phyloP scores from a whole-genome alignment of 139 green algal species.

The Picochlorum sp. region DNA sequence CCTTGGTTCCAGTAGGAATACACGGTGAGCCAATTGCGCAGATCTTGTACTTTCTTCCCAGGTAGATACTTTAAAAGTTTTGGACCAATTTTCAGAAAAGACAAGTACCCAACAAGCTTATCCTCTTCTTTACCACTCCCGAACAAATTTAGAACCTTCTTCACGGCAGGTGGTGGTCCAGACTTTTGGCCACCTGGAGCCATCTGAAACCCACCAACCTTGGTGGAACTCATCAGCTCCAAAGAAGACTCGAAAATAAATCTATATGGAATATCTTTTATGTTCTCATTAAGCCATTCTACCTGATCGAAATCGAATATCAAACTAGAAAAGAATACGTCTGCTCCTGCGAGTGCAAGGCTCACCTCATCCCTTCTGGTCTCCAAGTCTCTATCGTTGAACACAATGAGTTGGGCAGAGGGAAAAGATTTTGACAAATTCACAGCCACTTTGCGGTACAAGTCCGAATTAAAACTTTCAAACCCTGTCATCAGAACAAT shows the following conservation, averaged over 20 bases:
- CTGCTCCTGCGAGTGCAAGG: constrained; percentile 64
- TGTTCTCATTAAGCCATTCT: constrained; percentile 74
- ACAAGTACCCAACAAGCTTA: constrained; percentile 84
- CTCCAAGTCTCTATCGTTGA: constrained; percentile 82
- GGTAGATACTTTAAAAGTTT: constrained; percentile 94
- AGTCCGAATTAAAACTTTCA: constrained; percentile 90
- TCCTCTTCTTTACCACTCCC: constrained; percentile 88
- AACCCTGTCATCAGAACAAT: constrained; percentile 95
- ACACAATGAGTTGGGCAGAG: constrained; percentile 60
- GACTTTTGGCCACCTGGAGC: constrained; percentile 48
- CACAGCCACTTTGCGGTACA: constrained; percentile 67
- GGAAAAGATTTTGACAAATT: constrained; percentile 25
- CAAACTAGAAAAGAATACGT: constrained; percentile 89
- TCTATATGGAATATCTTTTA: constrained; percentile 64
- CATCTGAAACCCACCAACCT: constrained; percentile 60
- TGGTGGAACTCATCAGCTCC: constrained; percentile 88
- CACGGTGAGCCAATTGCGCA: constrained; percentile 88
- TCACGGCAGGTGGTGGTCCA: constrained; percentile 85
- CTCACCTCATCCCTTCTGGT: constrained; percentile 48
- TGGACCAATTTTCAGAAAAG: constrained; percentile 87
- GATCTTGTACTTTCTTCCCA: constrained; percentile 76
- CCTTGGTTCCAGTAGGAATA: constrained; percentile 96
- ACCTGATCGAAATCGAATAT: constrained; percentile 97
- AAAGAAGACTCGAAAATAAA: constrained; percentile 94
- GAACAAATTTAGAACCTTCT: constrained; percentile 85